These are phyloP conservation scores for Phialemonium atrogriseum DNA, from an alignment of 2,329 filamentous ascomycete species.

Conservation along the genomic window DNA sequence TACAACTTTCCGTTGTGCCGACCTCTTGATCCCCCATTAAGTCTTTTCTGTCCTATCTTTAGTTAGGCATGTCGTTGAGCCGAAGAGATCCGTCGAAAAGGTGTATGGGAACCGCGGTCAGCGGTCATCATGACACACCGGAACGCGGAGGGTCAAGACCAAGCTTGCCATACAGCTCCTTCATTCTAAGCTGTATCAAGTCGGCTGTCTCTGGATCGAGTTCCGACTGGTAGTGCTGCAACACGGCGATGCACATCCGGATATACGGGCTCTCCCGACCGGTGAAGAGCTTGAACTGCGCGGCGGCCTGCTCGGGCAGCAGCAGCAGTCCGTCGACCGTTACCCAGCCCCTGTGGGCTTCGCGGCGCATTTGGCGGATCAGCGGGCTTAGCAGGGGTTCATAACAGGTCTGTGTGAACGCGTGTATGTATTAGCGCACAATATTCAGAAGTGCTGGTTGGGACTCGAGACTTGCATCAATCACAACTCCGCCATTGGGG, in stretches of 20 bases:
- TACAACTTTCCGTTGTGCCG: too few relatives aligned
- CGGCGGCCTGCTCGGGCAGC: constrained; percentile 55
- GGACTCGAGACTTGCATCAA: constrained; percentile 25
- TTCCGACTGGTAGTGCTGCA: constrained; percentile 5
- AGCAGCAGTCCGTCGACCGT: constrained; percentile 55
- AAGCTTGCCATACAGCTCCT: not conserved
- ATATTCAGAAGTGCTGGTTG: too few relatives aligned
- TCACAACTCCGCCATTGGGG: constrained; percentile 51
- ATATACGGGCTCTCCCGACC: constrained; percentile 51
- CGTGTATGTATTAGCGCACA: too few relatives aligned
- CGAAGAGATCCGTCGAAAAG: too few relatives aligned
- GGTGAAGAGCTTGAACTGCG: constrained; percentile 58
- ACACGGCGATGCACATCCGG: constrained; percentile 49
- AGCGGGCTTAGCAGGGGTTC: constrained; percentile 52
- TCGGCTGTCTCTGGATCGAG: not conserved
- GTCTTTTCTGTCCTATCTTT: too few relatives aligned
- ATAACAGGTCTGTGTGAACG: constrained; percentile 45
- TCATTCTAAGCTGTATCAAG: not conserved
- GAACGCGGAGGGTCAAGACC: not conserved
- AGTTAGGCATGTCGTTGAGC: too few relatives aligned
- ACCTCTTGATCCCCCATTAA: too few relatives aligned
- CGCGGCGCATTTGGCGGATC: constrained; percentile 44
- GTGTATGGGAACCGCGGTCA: too few relatives aligned
- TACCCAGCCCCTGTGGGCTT: constrained; percentile 46
- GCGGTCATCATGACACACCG: too few relatives aligned